These are phyloP conservation scores for Arabidopsis thaliana DNA, from an alignment of 345 rosid genomes.

Conservation along the genomic window DNA sequence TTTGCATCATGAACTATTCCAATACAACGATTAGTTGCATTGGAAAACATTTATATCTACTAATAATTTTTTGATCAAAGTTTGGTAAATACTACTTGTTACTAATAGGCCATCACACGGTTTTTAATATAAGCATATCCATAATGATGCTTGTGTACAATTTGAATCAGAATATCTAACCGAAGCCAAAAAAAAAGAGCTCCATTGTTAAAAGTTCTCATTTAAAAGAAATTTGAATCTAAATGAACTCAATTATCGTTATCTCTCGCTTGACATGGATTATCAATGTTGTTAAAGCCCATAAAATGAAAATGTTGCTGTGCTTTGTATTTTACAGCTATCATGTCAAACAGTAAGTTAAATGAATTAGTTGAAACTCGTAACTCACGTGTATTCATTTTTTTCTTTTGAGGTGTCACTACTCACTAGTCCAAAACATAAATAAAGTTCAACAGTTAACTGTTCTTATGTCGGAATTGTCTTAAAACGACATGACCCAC, in stretches of 20 bases:
- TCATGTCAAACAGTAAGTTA: neutral
- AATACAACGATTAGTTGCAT: too few relatives aligned
- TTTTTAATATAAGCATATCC: too few relatives aligned
- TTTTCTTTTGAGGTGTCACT: slow-evolving; percentile 19
- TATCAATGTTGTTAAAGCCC: neutral
- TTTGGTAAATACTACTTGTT: too few relatives aligned
- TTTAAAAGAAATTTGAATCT: neutral
- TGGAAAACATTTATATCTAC: too few relatives aligned
- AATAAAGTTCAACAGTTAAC: slow-evolving; percentile 26
- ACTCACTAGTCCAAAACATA: slow-evolving; percentile 7
- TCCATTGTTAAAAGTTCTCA: too few relatives aligned
- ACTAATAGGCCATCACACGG: too few relatives aligned
- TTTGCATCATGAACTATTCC: too few relatives aligned
- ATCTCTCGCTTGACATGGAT: neutral
- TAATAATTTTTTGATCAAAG: too few relatives aligned
- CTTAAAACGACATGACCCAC: slow-evolving; percentile 28
- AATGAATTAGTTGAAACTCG: slow-evolving; percentile 26
- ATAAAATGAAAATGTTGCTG: slow-evolving; percentile 8
- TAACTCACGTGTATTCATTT: slow-evolving; percentile 32
- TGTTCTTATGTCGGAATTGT: slow-evolving; percentile 40
- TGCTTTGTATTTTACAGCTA: slow-evolving; percentile 11
- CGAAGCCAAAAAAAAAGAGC: too few relatives aligned
- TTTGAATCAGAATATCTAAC: too few relatives aligned
- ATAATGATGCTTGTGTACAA: neutral
- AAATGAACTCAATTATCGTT: neutral